Conservation (phyloP, 768 basidiomycete genomes). For the Coprinellus micaceus region DNA sequence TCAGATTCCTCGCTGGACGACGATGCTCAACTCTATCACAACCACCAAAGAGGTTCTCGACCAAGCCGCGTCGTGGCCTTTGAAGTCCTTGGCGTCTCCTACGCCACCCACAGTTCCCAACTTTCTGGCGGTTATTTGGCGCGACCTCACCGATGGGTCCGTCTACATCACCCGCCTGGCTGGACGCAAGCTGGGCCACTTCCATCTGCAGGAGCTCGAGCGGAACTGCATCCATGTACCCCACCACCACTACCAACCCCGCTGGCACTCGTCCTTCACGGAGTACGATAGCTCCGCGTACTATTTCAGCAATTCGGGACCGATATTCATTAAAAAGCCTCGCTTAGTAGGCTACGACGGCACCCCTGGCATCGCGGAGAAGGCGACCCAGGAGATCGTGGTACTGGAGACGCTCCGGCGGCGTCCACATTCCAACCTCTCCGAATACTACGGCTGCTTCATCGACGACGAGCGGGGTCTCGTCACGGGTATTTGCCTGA, state of each 20-base stretch:
- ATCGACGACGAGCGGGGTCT: slow-evolving; percentile 9
- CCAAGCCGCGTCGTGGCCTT: slow-evolving; percentile 11
- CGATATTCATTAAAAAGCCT: slow-evolving; percentile 11
- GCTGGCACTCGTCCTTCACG: slow-evolving; percentile 2
- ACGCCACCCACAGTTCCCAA: slow-evolving; percentile 2
- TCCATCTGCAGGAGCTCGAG: slow-evolving; percentile 4
- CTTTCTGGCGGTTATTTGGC: slow-evolving; percentile 11
- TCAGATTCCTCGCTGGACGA: not conserved
- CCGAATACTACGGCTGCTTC: slow-evolving; percentile 18
- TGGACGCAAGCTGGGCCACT: slow-evolving; percentile 2
- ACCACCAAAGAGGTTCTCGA: slow-evolving; percentile 2
- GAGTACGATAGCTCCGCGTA: slow-evolving; percentile 4
- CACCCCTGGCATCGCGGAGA: slow-evolving; percentile 1
- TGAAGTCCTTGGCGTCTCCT: slow-evolving; percentile 4
- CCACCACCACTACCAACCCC: slow-evolving; percentile 6
- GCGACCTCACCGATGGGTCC: not conserved
- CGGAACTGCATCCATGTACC: not conserved
- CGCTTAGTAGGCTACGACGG: slow-evolving; percentile 11
- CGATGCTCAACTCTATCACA: not conserved
- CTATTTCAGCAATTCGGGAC: not conserved
- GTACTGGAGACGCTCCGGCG: slow-evolving; percentile 14
- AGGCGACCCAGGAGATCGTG: slow-evolving; percentile 13
- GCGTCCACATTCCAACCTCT: slow-evolving; percentile 19
- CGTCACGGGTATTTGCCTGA: slow-evolving; percentile 16
- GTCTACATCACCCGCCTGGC: slow-evolving; percentile 7